A percentile compares a stretch with the other conserved stretches of the same genome.
Evolutionary conservation across 1,284 basidiomycete genomes (phyloP).

Genomic region (Apiotrichum akiyoshidainum): DNA sequence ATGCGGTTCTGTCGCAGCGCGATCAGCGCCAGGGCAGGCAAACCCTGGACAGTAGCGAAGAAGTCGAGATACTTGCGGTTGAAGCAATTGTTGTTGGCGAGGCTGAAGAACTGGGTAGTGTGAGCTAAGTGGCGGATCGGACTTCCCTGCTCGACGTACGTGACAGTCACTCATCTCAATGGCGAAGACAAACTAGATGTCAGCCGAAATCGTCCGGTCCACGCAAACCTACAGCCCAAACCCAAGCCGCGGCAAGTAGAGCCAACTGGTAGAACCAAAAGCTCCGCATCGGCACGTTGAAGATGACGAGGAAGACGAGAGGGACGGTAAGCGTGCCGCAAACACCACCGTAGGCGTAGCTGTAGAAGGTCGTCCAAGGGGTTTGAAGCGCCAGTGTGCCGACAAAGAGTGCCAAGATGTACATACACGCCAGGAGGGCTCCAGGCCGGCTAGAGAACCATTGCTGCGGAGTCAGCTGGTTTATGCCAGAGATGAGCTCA

Average conservation of each 20-base stretch:
- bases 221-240: conserved; percentile 26
- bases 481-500: conserved; percentile 15
- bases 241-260: conserved; percentile 40
- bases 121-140: background rate
- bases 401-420: background rate
- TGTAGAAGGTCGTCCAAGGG: background rate
- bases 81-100: conserved; percentile 1
- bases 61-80: conserved; percentile 8
- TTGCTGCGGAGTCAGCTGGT: background rate
- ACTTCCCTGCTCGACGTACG: background rate
- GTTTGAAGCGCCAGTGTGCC: background rate
- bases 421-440: background rate
- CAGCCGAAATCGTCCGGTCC: background rate
- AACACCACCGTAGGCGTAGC: conserved; percentile 36
- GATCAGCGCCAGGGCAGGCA: conserved; percentile 73
- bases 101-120: background rate
- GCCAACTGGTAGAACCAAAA: conserved; percentile 38
- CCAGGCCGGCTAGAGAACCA: background rate
- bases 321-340: conserved; percentile 43
- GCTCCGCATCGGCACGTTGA: conserved; percentile 23
- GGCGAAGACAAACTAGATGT: conserved; percentile 26
- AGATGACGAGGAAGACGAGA: conserved; percentile 36
- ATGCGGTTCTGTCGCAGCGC: conserved; percentile 68
- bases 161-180: conserved; percentile 31
- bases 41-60: conserved; percentile 45